phyloP scores from a whole-genome alignment of 1,284 basidiomycete species.

The Marasmius fiardii region DNA sequence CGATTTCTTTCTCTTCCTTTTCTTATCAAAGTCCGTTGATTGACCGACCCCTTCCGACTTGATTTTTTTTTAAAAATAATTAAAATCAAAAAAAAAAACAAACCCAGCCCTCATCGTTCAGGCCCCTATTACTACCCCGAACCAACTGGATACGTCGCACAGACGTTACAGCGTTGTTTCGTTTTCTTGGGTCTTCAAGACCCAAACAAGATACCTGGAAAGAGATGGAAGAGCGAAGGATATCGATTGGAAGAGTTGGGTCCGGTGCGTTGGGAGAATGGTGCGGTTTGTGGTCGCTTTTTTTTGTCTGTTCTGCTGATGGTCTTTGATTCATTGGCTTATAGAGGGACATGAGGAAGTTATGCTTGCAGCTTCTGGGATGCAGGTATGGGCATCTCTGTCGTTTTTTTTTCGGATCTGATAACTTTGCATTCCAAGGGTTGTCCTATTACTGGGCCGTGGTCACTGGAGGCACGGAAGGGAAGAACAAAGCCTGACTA shows the following conservation, averaged over 20 bases:
- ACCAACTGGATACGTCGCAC: background rate
- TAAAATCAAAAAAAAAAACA: no score
- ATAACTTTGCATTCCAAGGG: background rate
- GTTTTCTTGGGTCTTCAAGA: background rate
- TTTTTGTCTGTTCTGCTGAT: no score
- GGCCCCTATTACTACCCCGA: slow-evolving; percentile 8
- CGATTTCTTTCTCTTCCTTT: background rate
- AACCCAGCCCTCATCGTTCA: background rate
- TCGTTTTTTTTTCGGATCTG: background rate
- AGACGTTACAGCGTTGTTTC: background rate
- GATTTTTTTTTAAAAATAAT: no score
- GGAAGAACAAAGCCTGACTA: no score
- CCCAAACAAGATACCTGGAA: slow-evolving; percentile 3
- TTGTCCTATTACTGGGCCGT: background rate
- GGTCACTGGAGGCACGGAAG: background rate
- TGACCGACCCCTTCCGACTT: no score
- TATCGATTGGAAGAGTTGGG: slow-evolving; percentile 11
- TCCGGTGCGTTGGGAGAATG: background rate
- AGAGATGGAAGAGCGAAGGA: slow-evolving; percentile 9
- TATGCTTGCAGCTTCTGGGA: background rate
- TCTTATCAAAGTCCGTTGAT: background rate
- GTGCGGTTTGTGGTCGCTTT: background rate
- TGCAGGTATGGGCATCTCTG: background rate
- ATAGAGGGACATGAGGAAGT: background rate
- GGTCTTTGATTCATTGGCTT: no score